Percentiles rank a stretch among this genome's conserved stretches.
Evolutionary conservation across 148 eudicot genomes (phyloP).

Genomic region (Rhododendron ferrugineum): DNA sequence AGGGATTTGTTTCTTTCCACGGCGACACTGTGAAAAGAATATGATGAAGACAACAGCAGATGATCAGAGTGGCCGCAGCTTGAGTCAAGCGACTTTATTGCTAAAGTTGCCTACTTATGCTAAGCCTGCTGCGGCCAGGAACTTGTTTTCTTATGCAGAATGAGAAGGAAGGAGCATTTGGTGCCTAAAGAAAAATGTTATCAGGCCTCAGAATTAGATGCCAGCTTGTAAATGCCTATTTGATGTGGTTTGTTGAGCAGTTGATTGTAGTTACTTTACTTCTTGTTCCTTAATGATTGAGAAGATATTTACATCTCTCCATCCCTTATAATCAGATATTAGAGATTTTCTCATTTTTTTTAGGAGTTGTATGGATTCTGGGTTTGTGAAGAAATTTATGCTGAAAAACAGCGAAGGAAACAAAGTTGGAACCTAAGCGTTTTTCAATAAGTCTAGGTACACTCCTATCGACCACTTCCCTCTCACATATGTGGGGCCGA

Average conservation of each 20-base stretch:
- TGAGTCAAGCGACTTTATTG: not conserved
- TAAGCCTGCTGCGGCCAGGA: not conserved
- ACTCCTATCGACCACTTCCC: too few relatives aligned
- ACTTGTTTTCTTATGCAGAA: not conserved
- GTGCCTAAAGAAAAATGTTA: not conserved
- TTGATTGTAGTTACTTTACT: not conserved
- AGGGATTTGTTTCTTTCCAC: constrained; percentile 73
- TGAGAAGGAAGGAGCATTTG: not conserved
- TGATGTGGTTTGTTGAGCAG: not conserved
- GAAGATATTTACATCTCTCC: not conserved
- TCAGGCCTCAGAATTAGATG: not conserved
- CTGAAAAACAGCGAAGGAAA: not conserved
- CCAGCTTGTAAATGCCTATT: not conserved
- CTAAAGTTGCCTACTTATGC: not conserved
- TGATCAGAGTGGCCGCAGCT: not conserved
- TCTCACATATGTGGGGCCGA: too few relatives aligned
- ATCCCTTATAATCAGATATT: not conserved
- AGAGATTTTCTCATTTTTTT: not conserved
- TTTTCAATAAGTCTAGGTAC: not conserved
- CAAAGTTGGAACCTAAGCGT: not conserved
- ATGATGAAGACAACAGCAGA: constrained; percentile 20
- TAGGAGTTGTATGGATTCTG: not conserved
- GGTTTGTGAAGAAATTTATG: not conserved
- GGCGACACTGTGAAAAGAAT: constrained; percentile 83
- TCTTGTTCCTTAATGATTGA: not conserved